Percentiles rank a stretch among this genome's conserved stretches.
phyloP scores from a whole-genome alignment of 768 basidiomycete genomes.

The Tulasnella sp. region DNA sequence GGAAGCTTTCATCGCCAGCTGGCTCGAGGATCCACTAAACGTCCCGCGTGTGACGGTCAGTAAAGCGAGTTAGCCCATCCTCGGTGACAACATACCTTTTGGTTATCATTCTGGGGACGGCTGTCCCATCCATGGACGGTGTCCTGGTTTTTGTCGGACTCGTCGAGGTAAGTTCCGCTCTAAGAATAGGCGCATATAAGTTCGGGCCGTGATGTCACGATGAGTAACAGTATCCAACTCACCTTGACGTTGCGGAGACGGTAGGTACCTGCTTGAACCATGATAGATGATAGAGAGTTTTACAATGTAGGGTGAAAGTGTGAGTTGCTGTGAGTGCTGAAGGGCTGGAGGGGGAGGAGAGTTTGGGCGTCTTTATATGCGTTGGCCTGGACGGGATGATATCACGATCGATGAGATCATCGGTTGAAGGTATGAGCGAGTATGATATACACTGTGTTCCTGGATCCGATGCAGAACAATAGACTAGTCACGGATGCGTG shows the following conservation, averaged over 20 bases:
- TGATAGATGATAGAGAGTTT: background rate
- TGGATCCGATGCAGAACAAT: background rate
- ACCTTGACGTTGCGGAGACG: slow-evolving; percentile 24
- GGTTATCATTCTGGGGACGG: slow-evolving; percentile 27
- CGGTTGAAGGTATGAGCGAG: background rate
- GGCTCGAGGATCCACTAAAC: slow-evolving; percentile 15
- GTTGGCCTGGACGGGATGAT: too few species aligned
- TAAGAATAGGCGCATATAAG: background rate
- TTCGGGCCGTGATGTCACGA: background rate
- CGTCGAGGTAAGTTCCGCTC: slow-evolving; percentile 26
- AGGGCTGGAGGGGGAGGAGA: background rate
- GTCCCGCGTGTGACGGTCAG: background rate
- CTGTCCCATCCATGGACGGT: slow-evolving; percentile 24
- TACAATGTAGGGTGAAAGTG: too few species aligned
- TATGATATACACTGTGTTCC: background rate
- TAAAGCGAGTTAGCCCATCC: too few species aligned
- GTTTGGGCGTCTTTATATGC: background rate
- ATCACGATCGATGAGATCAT: too few species aligned
- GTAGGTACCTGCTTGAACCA: slow-evolving; percentile 15
- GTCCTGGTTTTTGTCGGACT: background rate
- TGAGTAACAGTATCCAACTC: background rate
- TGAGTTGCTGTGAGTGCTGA: slow-evolving; percentile 3
- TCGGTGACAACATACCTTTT: slow-evolving; percentile 16
- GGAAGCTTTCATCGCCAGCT: background rate
- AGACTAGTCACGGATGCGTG: background rate